These are phyloP conservation scores for Novymonas esmeraldas DNA, from an alignment of 208 protist genomes.

Conservation along the genomic window DNA sequence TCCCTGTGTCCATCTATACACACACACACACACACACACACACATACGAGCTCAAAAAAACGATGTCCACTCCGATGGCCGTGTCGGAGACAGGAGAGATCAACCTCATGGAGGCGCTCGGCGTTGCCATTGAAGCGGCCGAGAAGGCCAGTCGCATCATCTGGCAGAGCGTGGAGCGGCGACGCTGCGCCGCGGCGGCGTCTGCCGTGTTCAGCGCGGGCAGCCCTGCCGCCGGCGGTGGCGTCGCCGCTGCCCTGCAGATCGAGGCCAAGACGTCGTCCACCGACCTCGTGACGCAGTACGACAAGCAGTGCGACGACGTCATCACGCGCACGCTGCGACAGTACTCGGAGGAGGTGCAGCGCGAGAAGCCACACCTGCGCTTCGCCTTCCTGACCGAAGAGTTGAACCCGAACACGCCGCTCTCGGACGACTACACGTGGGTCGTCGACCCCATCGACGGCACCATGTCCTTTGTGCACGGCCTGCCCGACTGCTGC, in stretches of 20 bases:
- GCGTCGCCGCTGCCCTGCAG: conserved; percentile 5
- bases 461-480: conserved; percentile 78
- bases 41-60: neutral
- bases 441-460: conserved; percentile 88
- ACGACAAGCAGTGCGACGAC: conserved; percentile 53
- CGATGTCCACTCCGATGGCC: neutral
- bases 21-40: neutral
- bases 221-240: neutral
- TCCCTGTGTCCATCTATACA: neutral
- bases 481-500: conserved; percentile 77
- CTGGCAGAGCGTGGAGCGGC: conserved; percentile 39
- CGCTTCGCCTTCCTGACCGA: conserved; percentile 53
- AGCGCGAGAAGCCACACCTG: conserved; percentile 31
- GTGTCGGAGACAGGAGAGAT: conserved; percentile 16
- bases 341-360: conserved; percentile 37
- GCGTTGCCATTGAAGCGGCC: conserved; percentile 52
- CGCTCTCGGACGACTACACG: conserved; percentile 53
- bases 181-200: conserved; percentile 24
- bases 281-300: conserved; percentile 62
- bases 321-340: conserved; percentile 37
- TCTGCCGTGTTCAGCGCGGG: conserved; percentile 1
- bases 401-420: conserved; percentile 39
- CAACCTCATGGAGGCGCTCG: conserved; percentile 48
- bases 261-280: conserved; percentile 29
- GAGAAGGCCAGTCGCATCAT: conserved; percentile 46